Conservation (phyloP, 306 rosid genomes). For the Arachis hypogaea region DNA sequence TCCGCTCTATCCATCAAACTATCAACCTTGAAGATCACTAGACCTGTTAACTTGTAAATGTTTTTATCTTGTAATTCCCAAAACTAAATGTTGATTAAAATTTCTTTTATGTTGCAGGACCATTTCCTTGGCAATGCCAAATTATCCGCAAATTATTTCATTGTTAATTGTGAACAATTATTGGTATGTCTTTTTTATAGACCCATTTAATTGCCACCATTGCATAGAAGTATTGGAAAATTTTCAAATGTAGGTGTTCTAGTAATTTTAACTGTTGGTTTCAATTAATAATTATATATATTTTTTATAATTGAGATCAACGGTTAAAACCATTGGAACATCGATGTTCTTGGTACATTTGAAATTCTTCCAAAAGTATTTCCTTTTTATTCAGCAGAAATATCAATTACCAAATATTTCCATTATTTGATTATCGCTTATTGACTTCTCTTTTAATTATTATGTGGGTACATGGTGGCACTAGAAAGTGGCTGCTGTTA, state of each 20-base stretch:
- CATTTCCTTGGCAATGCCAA: slow-evolving; percentile 86
- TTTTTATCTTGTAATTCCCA: slow-evolving; percentile 17
- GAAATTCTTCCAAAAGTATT: not conserved
- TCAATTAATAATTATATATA: no score
- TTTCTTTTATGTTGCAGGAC: slow-evolving; percentile 63
- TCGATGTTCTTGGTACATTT: no score
- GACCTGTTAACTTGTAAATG: slow-evolving; percentile 28
- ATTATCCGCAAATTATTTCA: slow-evolving; percentile 81
- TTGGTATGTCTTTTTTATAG: slow-evolving; percentile 61
- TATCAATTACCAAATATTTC: slow-evolving; percentile 27
- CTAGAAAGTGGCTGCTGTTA: slow-evolving; percentile 83
- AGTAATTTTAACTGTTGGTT: no score
- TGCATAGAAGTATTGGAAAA: no score
- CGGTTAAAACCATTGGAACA: no score
- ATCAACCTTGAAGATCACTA: slow-evolving; percentile 16
- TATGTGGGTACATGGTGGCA: slow-evolving; percentile 40
- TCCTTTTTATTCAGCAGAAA: slow-evolving; percentile 29
- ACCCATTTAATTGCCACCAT: slow-evolving; percentile 14
- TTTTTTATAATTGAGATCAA: no score
- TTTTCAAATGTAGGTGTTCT: no score
- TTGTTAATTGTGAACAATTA: slow-evolving; percentile 69
- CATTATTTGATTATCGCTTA: slow-evolving; percentile 21
- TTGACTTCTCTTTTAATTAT: slow-evolving; percentile 22
- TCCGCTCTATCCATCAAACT: slow-evolving; percentile 21
- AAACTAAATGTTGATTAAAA: slow-evolving; percentile 2